phyloP scores from a whole-genome alignment of 352 stramenopile species.

The Pythium dissotocum region DNA sequence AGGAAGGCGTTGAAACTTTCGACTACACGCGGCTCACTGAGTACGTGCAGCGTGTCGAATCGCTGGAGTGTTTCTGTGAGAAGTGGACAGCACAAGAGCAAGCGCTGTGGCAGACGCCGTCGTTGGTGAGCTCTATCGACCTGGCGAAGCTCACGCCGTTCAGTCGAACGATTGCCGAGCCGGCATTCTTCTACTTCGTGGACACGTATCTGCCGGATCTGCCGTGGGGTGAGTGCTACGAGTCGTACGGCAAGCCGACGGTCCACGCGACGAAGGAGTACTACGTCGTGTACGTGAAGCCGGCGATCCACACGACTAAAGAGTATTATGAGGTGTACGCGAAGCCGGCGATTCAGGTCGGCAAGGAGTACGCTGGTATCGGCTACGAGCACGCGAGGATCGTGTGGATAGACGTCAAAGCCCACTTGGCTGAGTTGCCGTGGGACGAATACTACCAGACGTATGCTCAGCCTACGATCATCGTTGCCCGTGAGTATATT shows the following conservation, averaged over 20 bases:
- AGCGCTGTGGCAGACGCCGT: conserved; percentile 5
- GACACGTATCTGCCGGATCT: conserved; percentile 18
- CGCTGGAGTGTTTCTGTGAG: conserved; percentile 20
- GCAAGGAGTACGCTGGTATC: conserved; percentile 2
- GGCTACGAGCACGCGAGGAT: conserved; percentile 2
- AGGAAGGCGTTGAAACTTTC: conserved; percentile 7
- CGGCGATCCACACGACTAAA: neutral
- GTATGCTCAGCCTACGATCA: neutral
- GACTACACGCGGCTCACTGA: conserved; percentile 1
- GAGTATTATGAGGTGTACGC: conserved; percentile 21
- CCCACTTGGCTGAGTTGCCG: neutral
- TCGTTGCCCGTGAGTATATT: neutral
- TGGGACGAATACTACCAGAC: conserved; percentile 16
- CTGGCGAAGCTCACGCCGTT: conserved; percentile 16
- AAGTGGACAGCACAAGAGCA: conserved; percentile 14
- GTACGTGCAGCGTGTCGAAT: conserved; percentile 17
- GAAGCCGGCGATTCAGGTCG: conserved; percentile 1
- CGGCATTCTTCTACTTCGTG: conserved; percentile 8
- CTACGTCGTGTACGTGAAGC: neutral
- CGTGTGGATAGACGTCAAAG: neutral
- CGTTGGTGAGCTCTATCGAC: conserved; percentile 3
- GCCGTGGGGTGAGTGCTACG: conserved; percentile 17
- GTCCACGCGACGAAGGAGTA: neutral
- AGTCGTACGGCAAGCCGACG: conserved; percentile 11
- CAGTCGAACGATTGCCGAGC: conserved; percentile 21